phyloP scores from a whole-genome alignment of 2,329 filamentous ascomycete genomes.

The Sphaerulina populicola region DNA sequence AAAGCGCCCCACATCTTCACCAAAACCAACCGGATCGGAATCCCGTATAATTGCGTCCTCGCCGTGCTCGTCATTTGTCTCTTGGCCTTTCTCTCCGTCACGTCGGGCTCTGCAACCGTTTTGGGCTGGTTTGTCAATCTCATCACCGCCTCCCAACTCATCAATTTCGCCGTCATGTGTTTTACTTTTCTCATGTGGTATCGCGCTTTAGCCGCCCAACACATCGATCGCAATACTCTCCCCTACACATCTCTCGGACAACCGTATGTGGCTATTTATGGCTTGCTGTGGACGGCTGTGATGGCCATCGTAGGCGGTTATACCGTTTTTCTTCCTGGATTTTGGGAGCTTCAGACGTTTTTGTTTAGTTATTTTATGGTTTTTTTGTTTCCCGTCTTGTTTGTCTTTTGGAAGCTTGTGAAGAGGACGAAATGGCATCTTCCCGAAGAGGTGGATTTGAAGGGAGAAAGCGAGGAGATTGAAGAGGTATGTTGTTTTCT shows the following conservation, averaged over 20 bases:
- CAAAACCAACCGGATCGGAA: slow-evolving; percentile 55
- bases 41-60: slow-evolving; percentile 65
- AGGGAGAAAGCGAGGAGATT: slow-evolving; percentile 55
- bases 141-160: slow-evolving; percentile 63
- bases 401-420: slow-evolving; percentile 60
- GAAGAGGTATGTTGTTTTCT: slow-evolving; percentile 41
- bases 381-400: slow-evolving; percentile 59
- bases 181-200: slow-evolving; percentile 64
- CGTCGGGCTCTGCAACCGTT: slow-evolving; percentile 56
- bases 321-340: slow-evolving; percentile 59
- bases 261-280: slow-evolving; percentile 63
- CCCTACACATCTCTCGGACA: slow-evolving; percentile 61
- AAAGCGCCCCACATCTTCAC: slow-evolving; percentile 47
- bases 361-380: slow-evolving; percentile 68
- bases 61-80: slow-evolving; percentile 59
- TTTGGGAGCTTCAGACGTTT: slow-evolving; percentile 61
- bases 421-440: slow-evolving; percentile 52
- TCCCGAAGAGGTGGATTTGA: slow-evolving; percentile 54
- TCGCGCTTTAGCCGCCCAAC: slow-evolving; percentile 59
- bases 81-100: slow-evolving; percentile 65
- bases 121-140: slow-evolving; percentile 63
- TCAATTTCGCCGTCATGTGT: slow-evolving; percentile 62
- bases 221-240: slow-evolving; percentile 54
- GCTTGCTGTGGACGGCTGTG: slow-evolving; percentile 52
- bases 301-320: slow-evolving; percentile 73